These are phyloP conservation scores for Cytospora chrysosperma DNA, from an alignment of 2,329 filamentous ascomycete genomes.

Conservation along the genomic window DNA sequence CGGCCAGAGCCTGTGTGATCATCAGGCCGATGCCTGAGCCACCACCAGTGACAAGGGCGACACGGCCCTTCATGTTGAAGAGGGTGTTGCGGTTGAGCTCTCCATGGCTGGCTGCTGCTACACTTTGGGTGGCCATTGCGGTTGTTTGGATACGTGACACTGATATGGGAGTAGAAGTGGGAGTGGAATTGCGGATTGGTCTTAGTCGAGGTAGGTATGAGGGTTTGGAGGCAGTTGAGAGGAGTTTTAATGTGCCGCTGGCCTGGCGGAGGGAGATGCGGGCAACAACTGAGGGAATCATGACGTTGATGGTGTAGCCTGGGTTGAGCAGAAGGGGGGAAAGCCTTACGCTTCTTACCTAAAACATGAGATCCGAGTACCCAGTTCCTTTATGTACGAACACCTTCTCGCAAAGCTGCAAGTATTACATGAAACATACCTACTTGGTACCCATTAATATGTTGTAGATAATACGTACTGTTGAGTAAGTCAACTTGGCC, in stretches of 20 bases:
- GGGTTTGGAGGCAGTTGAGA: not conserved
- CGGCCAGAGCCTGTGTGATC: constrained; percentile 31
- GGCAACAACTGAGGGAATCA: constrained; percentile 8
- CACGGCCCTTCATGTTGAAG: constrained; percentile 43
- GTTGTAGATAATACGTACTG: too few species aligned
- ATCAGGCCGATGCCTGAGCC: constrained; percentile 36
- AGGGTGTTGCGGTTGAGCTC: constrained; percentile 46
- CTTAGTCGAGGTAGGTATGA: not conserved
- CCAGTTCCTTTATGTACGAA: not conserved
- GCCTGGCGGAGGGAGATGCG: not conserved
- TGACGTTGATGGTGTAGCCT: not conserved
- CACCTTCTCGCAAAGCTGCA: not conserved
- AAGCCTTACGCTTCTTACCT: too few species aligned
- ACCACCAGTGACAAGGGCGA: constrained; percentile 44
- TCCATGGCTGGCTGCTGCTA: constrained; percentile 30
- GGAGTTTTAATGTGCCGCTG: not conserved
- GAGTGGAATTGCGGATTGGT: not conserved
- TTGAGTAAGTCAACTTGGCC: too few species aligned
- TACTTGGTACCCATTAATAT: too few species aligned
- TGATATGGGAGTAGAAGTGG: not conserved
- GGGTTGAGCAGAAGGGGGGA: too few species aligned
- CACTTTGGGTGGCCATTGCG: constrained; percentile 32
- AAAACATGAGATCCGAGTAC: not conserved
- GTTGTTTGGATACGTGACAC: not conserved
- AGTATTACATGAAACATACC: too few species aligned